Percentiles rank a stretch among this genome's conserved stretches.
phyloP scores from a whole-genome alignment of 306 rosid genomes.

The Luffa acutangula region DNA sequence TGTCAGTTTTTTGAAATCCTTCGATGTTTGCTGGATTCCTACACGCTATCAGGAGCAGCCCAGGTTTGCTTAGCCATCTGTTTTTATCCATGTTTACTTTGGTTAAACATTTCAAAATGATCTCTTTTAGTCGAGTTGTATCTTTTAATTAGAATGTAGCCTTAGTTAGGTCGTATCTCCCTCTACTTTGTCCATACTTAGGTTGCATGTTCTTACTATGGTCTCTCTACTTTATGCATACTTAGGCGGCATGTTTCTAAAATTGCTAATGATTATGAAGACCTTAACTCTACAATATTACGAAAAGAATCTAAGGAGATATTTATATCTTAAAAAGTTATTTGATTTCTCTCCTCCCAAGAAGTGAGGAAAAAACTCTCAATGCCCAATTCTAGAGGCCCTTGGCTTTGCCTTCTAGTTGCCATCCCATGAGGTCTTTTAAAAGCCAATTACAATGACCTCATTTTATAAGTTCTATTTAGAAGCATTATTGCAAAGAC shows the following conservation, averaged over 20 bases:
- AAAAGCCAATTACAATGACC: neutral
- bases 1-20: slow-evolving; percentile 99
- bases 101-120: neutral
- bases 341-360: neutral
- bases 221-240: neutral
- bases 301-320: neutral
- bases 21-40: slow-evolving; percentile 78
- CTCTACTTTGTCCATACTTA: neutral
- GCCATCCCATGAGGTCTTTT: neutral
- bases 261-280: neutral
- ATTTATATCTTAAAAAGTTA: neutral
- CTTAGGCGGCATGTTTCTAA: neutral
- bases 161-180: neutral
- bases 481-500: neutral
- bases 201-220: neutral
- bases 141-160: neutral
- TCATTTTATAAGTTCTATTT: neutral
- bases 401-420: neutral
- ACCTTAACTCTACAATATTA: neutral
- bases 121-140: neutral
- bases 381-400: neutral
- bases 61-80: slow-evolving; percentile 39
- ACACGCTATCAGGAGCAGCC: slow-evolving; percentile 69
- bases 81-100: neutral
- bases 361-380: neutral